Base-by-base conservation (phyloP, 139 green algal species). In the Closterium sp. region DNA sequence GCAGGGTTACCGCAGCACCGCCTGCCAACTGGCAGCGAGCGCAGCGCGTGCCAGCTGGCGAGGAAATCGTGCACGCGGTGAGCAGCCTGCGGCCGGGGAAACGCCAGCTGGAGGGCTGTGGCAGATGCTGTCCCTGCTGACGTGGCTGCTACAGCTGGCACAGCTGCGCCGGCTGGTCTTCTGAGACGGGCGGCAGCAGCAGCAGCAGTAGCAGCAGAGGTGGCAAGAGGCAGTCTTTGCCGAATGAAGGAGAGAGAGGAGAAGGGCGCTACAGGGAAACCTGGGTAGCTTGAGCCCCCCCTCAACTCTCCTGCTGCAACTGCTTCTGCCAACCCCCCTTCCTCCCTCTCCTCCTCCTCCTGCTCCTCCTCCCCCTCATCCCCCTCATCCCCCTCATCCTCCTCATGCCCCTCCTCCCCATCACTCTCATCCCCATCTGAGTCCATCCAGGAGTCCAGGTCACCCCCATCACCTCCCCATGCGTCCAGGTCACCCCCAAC, bases 11-110 rank as follows among this genome's bases (percentile, higher is more conserved):
- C 81, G 38, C 91, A 91, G 81, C 19, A 76, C 30, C 35, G 69
- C 64, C 34, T 86, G 43, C 92, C 91, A 90, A 9, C 33, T 90
- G 33, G 31, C 23, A 30, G 83, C 23, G 84, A 76, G 84, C n/a
- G 89, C 55, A 64, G 84, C 30, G 23, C 21, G 84, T 35, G 90
- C 84, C 89, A 91, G 33, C 32, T 76, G 32, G n/a, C 33, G 33
- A 91, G 85, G 34, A 92, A 91, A 19, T 28, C 30, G 81, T 92
- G 30, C 35, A 76, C 89, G 85, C n/a, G 36, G 25, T 89, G 38
- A 23, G 86, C 43, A 16, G 43, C 43, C 12, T 69, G 43, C 43
- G 43, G 43, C 1, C 43, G 43, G 12, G 5, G 43, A 69, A 69
- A 69, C 43, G 43, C 43, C 43, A 69, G 43, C 43, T 69, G 43